These are phyloP conservation scores for Lolium rigidum DNA, from an alignment of 176 grass and related monocot species.

Conservation along the genomic window DNA sequence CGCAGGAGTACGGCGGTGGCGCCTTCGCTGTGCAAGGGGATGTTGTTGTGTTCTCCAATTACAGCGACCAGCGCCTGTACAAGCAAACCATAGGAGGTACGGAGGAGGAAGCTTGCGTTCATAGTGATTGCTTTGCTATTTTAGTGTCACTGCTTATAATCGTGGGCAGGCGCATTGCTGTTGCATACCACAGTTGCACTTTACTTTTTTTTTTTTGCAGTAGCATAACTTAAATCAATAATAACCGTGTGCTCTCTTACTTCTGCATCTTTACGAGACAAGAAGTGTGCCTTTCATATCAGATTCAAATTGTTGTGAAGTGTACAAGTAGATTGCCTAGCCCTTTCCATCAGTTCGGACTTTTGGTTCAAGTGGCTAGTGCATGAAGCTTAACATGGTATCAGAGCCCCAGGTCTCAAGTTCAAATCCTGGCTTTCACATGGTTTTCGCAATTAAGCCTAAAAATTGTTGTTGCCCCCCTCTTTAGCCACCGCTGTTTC, in stretches of 20 bases:
- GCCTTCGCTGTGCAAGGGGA: slow-evolving; percentile 64
- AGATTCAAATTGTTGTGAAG: slow-evolving; percentile 9
- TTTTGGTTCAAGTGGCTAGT: too few species aligned
- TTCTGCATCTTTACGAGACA: not conserved
- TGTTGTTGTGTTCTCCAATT: slow-evolving; percentile 75
- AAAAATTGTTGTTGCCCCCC: too few species aligned
- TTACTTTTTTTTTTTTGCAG: not conserved
- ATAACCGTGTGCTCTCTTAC: not conserved
- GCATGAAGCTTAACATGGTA: too few species aligned
- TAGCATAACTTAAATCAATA: not conserved
- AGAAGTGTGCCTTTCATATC: not conserved
- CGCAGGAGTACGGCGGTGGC: slow-evolving; percentile 77
- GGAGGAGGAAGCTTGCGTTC: not conserved
- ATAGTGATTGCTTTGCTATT: not conserved
- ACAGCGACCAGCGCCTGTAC: slow-evolving; percentile 80
- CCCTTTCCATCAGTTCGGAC: too few species aligned
- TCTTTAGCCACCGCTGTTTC: too few species aligned
- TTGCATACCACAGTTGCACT: not conserved
- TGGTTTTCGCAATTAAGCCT: too few species aligned
- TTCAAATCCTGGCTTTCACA: too few species aligned
- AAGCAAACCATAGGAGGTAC: slow-evolving; percentile 67
- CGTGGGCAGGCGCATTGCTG: not conserved
- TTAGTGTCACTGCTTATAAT: not conserved
- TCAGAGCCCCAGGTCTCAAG: too few species aligned
- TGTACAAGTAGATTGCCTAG: too few species aligned